Evolutionary conservation across 2,329 filamentous ascomycete species (phyloP).

Genomic region (Thelonectria rubi): DNA sequence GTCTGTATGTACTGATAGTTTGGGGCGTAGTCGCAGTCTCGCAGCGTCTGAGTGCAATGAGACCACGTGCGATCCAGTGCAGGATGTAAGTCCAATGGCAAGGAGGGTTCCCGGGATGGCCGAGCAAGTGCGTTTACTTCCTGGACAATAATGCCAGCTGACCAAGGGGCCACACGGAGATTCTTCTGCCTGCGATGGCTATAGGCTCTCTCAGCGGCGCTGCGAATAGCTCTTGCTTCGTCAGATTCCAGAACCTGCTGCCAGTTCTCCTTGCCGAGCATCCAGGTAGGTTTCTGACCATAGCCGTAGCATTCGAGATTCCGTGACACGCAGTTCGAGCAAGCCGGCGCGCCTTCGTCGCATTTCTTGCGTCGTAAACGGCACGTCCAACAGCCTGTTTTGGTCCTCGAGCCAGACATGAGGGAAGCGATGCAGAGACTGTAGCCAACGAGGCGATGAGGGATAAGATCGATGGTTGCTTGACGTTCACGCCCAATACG

Average conservation of each 20-base stretch:
- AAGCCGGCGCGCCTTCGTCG: slow-evolving; percentile 18
- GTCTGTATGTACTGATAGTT: slow-evolving; percentile 18
- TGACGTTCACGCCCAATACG: not conserved
- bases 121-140: not conserved
- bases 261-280: slow-evolving; percentile 18
- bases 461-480: not conserved
- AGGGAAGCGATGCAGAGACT: not conserved
- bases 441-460: not conserved
- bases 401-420: slow-evolving; percentile 24
- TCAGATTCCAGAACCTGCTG: slow-evolving; percentile 19
- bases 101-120: no score
- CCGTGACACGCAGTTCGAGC: slow-evolving; percentile 9
- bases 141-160: slow-evolving; percentile 1
- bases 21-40: slow-evolving; percentile 14
- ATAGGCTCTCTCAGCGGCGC: slow-evolving; percentile 12
- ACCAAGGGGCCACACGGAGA: not conserved
- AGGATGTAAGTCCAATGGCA: slow-evolving; percentile 7
- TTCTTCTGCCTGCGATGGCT: slow-evolving; percentile 18
- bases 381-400: slow-evolving; percentile 21
- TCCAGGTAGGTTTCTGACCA: slow-evolving; percentile 16
- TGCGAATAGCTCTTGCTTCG: slow-evolving; percentile 10
- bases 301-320: slow-evolving; percentile 10
- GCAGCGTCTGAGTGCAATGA: slow-evolving; percentile 11
- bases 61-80: slow-evolving; percentile 21
- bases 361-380: slow-evolving; percentile 23